phyloP scores from a whole-genome alignment of 495 filamentous ascomycete species.

The Pyrenopolyporus hunteri region DNA sequence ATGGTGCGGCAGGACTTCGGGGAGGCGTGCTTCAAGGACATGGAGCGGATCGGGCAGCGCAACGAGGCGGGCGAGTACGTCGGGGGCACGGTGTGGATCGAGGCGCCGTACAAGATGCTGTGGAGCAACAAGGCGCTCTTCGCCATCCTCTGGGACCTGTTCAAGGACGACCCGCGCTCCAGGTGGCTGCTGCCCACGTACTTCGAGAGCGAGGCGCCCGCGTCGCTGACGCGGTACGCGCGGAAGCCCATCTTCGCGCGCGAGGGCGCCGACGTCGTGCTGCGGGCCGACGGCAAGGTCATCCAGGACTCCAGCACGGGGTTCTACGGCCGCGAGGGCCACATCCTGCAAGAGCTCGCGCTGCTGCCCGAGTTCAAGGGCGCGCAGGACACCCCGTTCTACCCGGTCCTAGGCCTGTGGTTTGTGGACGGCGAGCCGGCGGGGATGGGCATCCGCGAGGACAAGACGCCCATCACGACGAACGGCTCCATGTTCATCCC shows the following conservation, averaged over 20 bases:
- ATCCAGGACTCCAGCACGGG: constrained; percentile 1
- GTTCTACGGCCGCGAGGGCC: constrained; percentile 5
- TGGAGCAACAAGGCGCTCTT: constrained; percentile 13
- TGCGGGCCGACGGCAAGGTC: background rate
- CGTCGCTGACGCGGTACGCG: background rate
- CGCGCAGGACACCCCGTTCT: background rate
- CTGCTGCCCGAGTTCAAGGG: constrained; percentile 9
- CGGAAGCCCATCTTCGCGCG: constrained; percentile 11
- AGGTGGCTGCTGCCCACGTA: constrained; percentile 7
- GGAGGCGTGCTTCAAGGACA: constrained; percentile 9
- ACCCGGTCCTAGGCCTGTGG: constrained; percentile 7
- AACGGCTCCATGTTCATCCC: constrained; percentile 5
- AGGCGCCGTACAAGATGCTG: constrained; percentile 17
- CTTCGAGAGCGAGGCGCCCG: constrained; percentile 7
- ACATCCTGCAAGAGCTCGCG: constrained; percentile 4
- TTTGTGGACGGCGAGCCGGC: constrained; percentile 2
- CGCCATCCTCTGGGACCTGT: constrained; percentile 6
- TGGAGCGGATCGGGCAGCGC: constrained; percentile 2
- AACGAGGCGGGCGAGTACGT: constrained; percentile 3
- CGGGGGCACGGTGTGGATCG: constrained; percentile 8
- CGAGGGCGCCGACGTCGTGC: constrained; percentile 5
- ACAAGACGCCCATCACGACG: constrained; percentile 5
- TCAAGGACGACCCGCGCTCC: constrained; percentile 9
- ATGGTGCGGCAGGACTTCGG: constrained; percentile 1
- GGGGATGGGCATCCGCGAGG: constrained; percentile 11